Evolutionary conservation across 1,284 basidiomycete genomes (phyloP).

Genomic region (Ustilago trichophora): DNA sequence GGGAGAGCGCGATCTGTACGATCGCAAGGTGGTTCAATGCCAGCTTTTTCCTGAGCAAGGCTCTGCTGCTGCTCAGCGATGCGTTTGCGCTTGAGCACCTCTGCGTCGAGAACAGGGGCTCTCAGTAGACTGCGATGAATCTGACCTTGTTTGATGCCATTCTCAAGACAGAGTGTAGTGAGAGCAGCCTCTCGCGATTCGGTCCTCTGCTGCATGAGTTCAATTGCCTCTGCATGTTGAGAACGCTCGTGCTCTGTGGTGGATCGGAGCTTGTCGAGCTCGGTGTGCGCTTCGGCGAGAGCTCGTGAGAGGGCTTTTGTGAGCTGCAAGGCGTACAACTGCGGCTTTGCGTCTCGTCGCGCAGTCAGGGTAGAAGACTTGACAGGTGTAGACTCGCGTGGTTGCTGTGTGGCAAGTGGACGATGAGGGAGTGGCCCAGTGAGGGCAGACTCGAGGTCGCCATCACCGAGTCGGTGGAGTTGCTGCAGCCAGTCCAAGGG

Average conservation of each 20-base stretch:
- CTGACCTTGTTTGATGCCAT: constrained; percentile 52
- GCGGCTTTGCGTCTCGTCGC: constrained; percentile 3
- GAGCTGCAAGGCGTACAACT: constrained; percentile 26
- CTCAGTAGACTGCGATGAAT: constrained; percentile 46
- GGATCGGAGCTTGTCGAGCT: constrained; percentile 19
- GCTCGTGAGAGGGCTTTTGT: constrained; percentile 33
- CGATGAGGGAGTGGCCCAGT: constrained; percentile 39
- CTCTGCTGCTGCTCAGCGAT: constrained; percentile 39
- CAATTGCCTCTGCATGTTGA: constrained; percentile 27
- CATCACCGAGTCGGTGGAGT: constrained; percentile 25
- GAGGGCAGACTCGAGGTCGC: constrained; percentile 27
- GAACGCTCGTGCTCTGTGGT: constrained; percentile 9
- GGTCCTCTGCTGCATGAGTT: constrained; percentile 34
- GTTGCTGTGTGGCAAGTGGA: constrained; percentile 12
- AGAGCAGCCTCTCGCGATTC: constrained; percentile 46
- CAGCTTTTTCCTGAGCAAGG: constrained; percentile 22
- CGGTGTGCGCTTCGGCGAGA: constrained; percentile 23
- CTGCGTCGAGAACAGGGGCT: constrained; percentile 46
- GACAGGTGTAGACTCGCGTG: constrained; percentile 38
- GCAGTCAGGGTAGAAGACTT: constrained; percentile 11
- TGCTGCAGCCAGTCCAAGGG: constrained; percentile 37
- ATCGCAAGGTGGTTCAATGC: constrained; percentile 14
- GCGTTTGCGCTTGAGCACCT: constrained; percentile 37
- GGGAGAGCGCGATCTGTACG: constrained; percentile 37
- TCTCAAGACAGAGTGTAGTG: constrained; percentile 40